Evolutionary conservation across 2,329 filamentous ascomycete genomes (phyloP), one percentile per base, ranked within the genome.

Genomic region (Clathrospora elynae): DNA sequence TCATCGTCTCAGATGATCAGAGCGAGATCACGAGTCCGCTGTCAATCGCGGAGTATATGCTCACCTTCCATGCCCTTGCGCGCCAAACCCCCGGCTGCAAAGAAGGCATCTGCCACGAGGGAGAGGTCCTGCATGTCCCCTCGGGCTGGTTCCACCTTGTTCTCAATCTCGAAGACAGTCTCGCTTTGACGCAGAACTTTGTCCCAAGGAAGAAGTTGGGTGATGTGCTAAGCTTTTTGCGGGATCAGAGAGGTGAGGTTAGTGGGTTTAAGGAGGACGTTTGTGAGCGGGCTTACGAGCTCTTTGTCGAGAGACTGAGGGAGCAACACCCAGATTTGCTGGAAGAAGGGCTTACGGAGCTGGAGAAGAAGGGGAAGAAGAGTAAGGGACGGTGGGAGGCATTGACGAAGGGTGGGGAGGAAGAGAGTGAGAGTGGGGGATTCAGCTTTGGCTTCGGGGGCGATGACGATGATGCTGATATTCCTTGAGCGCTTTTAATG

Each of bases 121-220:
- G 92, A 2, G 93, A 97, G 69, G 85, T 97, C 11, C 72, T 97
- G 35, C 89, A 96, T 65, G 92, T 97, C 5, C 92, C 93, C 0
- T 90, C 86, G 36, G 91, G 92, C 5, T 97, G 92, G 92, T 97
- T 93, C 85, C 92, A 97, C 75, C 75, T 97, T 20, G 93, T 97
- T 7, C 85, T 97, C 31, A 97, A 97, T 63, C 74, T 96, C 1
- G 87, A 90, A 57, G 79, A 82, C 9, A 87, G 88, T 29, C 87
- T 97, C 51, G 93, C 92, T 3, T 79, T 97, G 53, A 97, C 92
- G 6, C 92, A 97, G 67, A 97, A 97, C 66, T 96, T 97, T 64
- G 88, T 97, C 9, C 91, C 93, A 0, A 71, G 73, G 25, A 83
- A 83, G 3, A 86, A 92, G 59, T 72, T 96, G 2, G 75, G 79